Evolutionary conservation across 2,329 filamentous ascomycete species (phyloP).

Genomic region (Phialophora tarda): DNA sequence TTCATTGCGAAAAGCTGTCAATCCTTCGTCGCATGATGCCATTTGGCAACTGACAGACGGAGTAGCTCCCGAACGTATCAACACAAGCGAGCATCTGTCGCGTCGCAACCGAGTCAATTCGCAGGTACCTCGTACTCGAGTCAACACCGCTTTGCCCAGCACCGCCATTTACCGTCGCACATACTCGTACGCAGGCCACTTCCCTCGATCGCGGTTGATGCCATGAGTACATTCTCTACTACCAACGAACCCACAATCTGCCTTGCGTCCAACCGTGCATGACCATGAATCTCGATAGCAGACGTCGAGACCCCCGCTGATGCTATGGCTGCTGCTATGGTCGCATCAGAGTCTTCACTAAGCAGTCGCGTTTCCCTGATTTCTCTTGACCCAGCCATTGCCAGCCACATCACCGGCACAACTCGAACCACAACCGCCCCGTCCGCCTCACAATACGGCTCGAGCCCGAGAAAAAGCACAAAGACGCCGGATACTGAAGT

Average conservation of each 20-base stretch:
- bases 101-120: constrained; percentile 13
- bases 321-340: constrained; percentile 30
- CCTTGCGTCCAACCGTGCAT: constrained; percentile 16
- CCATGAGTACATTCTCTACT: constrained; percentile 20
- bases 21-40: neutral
- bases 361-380: constrained; percentile 39
- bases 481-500: constrained; percentile 29
- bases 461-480: constrained; percentile 35
- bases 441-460: constrained; percentile 35
- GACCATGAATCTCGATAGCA: constrained; percentile 28
- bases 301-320: constrained; percentile 20
- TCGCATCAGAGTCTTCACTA: constrained; percentile 31
- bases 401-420: constrained; percentile 38
- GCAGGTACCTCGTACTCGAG: neutral
- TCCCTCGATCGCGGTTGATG: constrained; percentile 13
- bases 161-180: constrained; percentile 12
- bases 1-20: constrained; percentile 4
- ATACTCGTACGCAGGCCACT: neutral
- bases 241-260: neutral
- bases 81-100: constrained; percentile 7
- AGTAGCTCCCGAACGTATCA: constrained; percentile 1
- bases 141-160: neutral
- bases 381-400: constrained; percentile 39
- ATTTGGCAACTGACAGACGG: neutral
- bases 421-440: constrained; percentile 26